Percentiles rank a stretch among this genome's conserved stretches.
phyloP scores from a whole-genome alignment of 176 grass and related monocot species.

The Coix lacrymajobi region DNA sequence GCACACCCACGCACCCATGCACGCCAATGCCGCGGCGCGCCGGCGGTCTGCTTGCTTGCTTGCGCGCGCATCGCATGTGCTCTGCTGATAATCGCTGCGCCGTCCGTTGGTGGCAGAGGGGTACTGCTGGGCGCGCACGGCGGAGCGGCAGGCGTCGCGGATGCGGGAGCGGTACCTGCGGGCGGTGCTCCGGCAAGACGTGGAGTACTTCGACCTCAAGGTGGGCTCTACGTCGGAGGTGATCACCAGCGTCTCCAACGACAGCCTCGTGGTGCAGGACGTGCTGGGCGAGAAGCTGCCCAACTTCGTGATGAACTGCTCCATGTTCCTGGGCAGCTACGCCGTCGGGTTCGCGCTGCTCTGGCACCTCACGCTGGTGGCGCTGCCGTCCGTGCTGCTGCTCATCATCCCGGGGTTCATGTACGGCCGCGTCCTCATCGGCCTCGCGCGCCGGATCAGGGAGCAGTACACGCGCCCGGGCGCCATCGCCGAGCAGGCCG shows the following conservation, averaged over 20 bases:
- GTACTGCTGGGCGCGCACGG: slow-evolving; percentile 89
- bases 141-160: slow-evolving; percentile 85
- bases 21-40: not conserved
- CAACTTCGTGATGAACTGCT: slow-evolving; percentile 87
- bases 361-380: slow-evolving; percentile 72
- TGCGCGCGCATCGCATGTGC: not conserved
- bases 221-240: slow-evolving; percentile 72
- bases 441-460: slow-evolving; percentile 64
- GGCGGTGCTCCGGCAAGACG: slow-evolving; percentile 89
- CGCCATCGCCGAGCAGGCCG: slow-evolving; percentile 69
- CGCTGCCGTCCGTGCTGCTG: slow-evolving; percentile 64
- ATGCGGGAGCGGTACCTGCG: slow-evolving; percentile 79
- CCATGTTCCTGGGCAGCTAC: slow-evolving; percentile 80
- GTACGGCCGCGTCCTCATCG: slow-evolving; percentile 80
- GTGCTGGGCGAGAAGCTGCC: slow-evolving; percentile 89
- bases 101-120: slow-evolving; percentile 43
- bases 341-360: slow-evolving; percentile 55
- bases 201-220: slow-evolving; percentile 97
- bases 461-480: slow-evolving; percentile 71
- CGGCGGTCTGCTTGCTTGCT: not conserved
- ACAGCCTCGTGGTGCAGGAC: slow-evolving; percentile 91
- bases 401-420: slow-evolving; percentile 83
- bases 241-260: slow-evolving; percentile 92
- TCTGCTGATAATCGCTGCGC: not conserved
- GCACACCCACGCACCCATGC: not conserved